Evolutionary conservation across 2,329 filamentous ascomycete species (phyloP), one percentile per base, ranked within the genome.

Genomic region (Colletotrichum euphorbiae): DNA sequence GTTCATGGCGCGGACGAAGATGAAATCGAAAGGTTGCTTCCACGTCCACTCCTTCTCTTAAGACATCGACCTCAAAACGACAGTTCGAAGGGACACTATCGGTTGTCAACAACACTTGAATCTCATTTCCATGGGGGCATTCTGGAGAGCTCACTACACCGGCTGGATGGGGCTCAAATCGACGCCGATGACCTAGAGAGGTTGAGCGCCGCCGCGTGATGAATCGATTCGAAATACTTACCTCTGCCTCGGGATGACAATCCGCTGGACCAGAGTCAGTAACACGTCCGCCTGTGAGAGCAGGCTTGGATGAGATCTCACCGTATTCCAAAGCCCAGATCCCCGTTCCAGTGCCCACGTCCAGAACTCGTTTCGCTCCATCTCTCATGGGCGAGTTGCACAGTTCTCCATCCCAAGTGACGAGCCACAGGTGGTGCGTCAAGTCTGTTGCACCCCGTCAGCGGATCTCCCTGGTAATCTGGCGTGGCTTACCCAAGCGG

Each of bases 1-100:
- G 3, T 83, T 79, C 71, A 89, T 79, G 70, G 85, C 80, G 48
- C 85, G 83, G 5, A 84, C 84, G 73, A 89, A 87, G 71, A 90
- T 85, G 72, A 85, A 86, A 76, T 90, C 87, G 74, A 88, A 87
- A 1, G 82, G 80, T 31, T 74, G 70, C 1, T 70, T 68, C 70
- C 71, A 76, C 4, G 72, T 72, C 73, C 72, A 75, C 15, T 72
- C 71, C 13, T 73, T 40, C 48, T 77, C 71, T 2, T 2, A 75
- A 28, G 63, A 81, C 79, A 46, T 82, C 81, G 60, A 83, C 75
- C 66, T 80, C 74, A 50, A 82, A 82, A 6, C 72, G 67, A 4
- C 80, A 71, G 65, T 81, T 82, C 0, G 75, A 75, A 0, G 80
- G 79, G n/a, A 83, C 75, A 71, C 80, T 80, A 5, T 28, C 9